Evolutionary conservation across 1,284 basidiomycete genomes (phyloP).

Genomic region (Naganishia liquefaciens): DNA sequence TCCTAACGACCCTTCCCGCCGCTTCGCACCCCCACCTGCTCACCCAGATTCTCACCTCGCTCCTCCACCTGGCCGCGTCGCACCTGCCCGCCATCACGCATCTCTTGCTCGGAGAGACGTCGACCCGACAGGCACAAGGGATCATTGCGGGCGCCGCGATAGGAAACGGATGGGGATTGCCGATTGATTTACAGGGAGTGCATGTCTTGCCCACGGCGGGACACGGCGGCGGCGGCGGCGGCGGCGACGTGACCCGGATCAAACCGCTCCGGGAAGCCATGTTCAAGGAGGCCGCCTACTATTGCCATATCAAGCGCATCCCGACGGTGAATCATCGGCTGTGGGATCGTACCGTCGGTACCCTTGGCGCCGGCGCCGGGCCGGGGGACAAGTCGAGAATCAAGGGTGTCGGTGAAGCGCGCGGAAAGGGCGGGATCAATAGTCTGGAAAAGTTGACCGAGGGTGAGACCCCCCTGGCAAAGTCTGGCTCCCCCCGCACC

Average conservation of each 20-base stretch:
- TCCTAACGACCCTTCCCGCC: slow-evolving; percentile 71
- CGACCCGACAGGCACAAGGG: slow-evolving; percentile 75
- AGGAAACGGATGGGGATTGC: slow-evolving; percentile 75
- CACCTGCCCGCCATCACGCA: slow-evolving; percentile 65
- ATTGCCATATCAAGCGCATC: slow-evolving; percentile 41
- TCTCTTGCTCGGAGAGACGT: slow-evolving; percentile 74
- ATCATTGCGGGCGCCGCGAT: slow-evolving; percentile 73
- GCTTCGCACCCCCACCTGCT: slow-evolving; percentile 69
- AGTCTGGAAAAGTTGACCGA: slow-evolving; percentile 70
- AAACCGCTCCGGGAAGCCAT: slow-evolving; percentile 74
- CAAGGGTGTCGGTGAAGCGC: slow-evolving; percentile 52
- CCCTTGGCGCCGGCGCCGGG: slow-evolving; percentile 59
- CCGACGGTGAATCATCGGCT: slow-evolving; percentile 72
- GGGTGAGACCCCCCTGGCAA: slow-evolving; percentile 58
- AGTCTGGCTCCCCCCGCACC: too few species aligned
- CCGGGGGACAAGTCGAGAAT: slow-evolving; percentile 47
- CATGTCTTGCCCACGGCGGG: slow-evolving; percentile 18
- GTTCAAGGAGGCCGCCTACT: slow-evolving; percentile 68
- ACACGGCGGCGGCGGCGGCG: too few species aligned
- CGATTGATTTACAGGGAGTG: slow-evolving; percentile 63
- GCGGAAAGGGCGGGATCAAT: slow-evolving; percentile 56
- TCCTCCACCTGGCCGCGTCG: slow-evolving; percentile 68
- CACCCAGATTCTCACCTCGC: slow-evolving; percentile 65
- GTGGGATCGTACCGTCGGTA: slow-evolving; percentile 56
- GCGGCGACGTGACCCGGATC: slow-evolving; percentile 56